Evolutionary conservation across 371 early-diverging fungal genomes (phyloP).

Genomic region (Mortierella sp.): DNA sequence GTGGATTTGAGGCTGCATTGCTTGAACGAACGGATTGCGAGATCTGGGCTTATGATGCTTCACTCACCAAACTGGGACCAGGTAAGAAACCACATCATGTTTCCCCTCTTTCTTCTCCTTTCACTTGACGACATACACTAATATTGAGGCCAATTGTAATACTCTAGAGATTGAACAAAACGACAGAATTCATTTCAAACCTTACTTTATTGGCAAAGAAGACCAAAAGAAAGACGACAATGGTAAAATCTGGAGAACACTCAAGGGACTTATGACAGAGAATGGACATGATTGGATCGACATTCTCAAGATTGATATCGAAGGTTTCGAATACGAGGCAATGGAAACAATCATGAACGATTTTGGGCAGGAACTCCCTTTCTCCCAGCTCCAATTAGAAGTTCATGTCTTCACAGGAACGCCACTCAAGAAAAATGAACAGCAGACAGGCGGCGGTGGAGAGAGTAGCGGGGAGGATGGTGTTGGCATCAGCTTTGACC

Average conservation of each 20-base stretch:
- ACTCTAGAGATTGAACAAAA: not conserved
- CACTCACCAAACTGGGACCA: not conserved
- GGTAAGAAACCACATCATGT: too few species aligned
- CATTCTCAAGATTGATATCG: conserved; percentile 45
- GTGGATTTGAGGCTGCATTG: not conserved
- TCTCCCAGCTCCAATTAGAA: conserved; percentile 47
- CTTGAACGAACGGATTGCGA: not conserved
- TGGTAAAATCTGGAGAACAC: conserved; percentile 20
- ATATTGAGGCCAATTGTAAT: not conserved
- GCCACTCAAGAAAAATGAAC: too few species aligned
- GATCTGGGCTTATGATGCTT: conserved; percentile 1
- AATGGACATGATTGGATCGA: conserved; percentile 52
- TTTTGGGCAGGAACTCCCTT: conserved; percentile 34
- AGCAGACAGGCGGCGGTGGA: too few species aligned
- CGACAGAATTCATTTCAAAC: conserved; percentile 19
- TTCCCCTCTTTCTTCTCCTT: not conserved
- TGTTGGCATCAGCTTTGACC: not conserved
- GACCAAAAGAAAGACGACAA: conserved; percentile 9
- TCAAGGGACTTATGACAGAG: conserved; percentile 37
- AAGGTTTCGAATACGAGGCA: conserved; percentile 26
- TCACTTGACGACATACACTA: not conserved
- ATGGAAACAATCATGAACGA: conserved; percentile 42
- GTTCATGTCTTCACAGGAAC: conserved; percentile 14
- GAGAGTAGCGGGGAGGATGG: too few species aligned
- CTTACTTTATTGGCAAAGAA: conserved; percentile 24